phyloP scores from a whole-genome alignment of 352 stramenopile genomes.

The Phytopythium chamaehyphon region DNA sequence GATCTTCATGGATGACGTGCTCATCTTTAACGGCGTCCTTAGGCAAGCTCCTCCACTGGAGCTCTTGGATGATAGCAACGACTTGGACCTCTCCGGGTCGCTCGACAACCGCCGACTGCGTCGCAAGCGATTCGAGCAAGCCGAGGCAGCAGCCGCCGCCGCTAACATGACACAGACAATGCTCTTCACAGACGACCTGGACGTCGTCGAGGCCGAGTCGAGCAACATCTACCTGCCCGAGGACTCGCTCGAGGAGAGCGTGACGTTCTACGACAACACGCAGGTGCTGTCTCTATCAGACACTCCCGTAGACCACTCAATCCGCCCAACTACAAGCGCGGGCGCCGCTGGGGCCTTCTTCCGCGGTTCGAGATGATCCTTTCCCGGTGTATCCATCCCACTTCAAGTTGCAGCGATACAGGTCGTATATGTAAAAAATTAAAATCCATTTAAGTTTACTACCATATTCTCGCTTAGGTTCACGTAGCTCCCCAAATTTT shows the following conservation, averaged over 20 bases:
- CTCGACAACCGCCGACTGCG: constrained; percentile 39
- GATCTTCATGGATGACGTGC: constrained; percentile 80
- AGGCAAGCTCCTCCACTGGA: constrained; percentile 35
- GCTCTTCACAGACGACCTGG: constrained; percentile 70
- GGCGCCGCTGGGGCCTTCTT: constrained; percentile 11
- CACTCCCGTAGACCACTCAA: constrained; percentile 26
- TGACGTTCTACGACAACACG: constrained; percentile 75
- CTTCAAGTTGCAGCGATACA: too few species aligned
- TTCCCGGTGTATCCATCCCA: too few species aligned
- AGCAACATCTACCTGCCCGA: constrained; percentile 56
- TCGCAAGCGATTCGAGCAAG: constrained; percentile 37
- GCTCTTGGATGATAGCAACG: constrained; percentile 18
- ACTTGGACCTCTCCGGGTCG: constrained; percentile 4
- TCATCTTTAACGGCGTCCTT: constrained; percentile 65
- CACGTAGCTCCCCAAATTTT: constrained; percentile 2
- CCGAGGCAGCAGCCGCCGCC: constrained; percentile 28
- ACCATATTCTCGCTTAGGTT: constrained; percentile 1
- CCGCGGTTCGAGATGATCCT: too few species aligned
- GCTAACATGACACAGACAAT: constrained; percentile 67
- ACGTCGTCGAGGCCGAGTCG: constrained; percentile 47
- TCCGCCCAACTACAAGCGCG: constrained; percentile 47
- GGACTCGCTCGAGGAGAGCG: constrained; percentile 53
- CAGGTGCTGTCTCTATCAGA: constrained; percentile 67
- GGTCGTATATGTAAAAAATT: too few species aligned
- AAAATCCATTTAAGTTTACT: neutral